Percentiles rank a stretch among this genome's conserved stretches.
Conservation (phyloP, 441 rosid genomes). For the Gossypium gossypioides region DNA sequence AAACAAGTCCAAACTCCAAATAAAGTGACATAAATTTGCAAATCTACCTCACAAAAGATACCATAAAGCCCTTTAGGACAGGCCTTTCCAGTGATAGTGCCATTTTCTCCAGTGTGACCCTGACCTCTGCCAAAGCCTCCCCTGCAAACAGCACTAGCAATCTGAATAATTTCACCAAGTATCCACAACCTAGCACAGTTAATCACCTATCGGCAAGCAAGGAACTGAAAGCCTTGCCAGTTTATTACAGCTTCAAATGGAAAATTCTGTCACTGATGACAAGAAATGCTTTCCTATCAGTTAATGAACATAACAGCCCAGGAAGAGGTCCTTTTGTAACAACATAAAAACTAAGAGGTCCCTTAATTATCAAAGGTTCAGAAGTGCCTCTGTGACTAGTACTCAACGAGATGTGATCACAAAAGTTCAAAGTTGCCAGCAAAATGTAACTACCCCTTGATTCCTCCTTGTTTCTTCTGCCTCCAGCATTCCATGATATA, state of each 20-base stretch:
- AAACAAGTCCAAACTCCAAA: conserved; percentile 7
- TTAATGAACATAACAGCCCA: neutral
- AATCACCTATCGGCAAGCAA: neutral
- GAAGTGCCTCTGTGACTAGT: neutral
- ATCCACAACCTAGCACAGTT: conserved; percentile 3
- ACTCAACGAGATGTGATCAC: neutral
- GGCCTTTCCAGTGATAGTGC: conserved; percentile 77
- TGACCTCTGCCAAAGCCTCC: conserved; percentile 67
- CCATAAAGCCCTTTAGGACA: conserved; percentile 89
- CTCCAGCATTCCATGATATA: neutral
- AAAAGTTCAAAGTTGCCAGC: neutral
- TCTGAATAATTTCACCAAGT: conserved; percentile 11
- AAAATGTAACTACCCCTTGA: neutral
- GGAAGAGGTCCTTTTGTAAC: neutral
- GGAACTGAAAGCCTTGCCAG: neutral
- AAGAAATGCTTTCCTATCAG: neutral
- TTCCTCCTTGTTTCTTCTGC: neutral
- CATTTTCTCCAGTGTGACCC: conserved; percentile 59
- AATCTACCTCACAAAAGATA: conserved; percentile 65
- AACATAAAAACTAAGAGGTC: neutral
- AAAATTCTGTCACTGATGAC: neutral
- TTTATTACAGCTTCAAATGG: neutral
- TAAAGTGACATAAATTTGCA: neutral
- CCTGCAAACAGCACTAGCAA: conserved; percentile 27
- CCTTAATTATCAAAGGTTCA: neutral